Evolutionary conservation across 192 early-diverging fungal genomes (phyloP).

Genomic region (Phycomyces blakesleeanus): DNA sequence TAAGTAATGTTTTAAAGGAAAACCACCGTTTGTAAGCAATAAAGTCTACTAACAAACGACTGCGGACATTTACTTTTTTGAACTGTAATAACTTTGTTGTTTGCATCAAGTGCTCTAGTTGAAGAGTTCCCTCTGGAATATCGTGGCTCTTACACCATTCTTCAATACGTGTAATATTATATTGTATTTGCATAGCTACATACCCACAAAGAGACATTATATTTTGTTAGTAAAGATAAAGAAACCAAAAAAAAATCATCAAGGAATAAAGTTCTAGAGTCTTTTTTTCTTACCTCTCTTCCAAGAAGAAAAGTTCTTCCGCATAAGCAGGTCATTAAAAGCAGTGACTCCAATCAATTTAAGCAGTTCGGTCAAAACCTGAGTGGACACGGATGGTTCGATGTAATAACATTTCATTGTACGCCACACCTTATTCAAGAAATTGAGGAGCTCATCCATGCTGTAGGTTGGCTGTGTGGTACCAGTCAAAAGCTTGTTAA

Average conservation of each 20-base stretch:
- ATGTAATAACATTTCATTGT: slow-evolving; percentile 97
- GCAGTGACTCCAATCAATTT: slow-evolving; percentile 91
- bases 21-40: too few species aligned
- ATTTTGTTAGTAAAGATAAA: too few species aligned
- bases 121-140: slow-evolving; percentile 82
- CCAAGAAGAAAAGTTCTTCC: slow-evolving; percentile 98
- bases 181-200: slow-evolving; percentile 94
- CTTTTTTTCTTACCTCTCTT: slow-evolving; percentile 74
- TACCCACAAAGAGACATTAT: too few species aligned
- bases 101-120: slow-evolving; percentile 92
- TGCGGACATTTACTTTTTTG: slow-evolving; percentile 58
- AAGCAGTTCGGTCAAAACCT: slow-evolving; percentile 93
- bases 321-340: slow-evolving; percentile 97
- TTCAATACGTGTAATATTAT: slow-evolving; percentile 94
- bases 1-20: too few species aligned
- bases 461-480: slow-evolving; percentile 73
- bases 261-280: too few species aligned
- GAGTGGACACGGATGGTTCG: slow-evolving; percentile 84
- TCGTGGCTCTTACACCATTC: slow-evolving; percentile 99
- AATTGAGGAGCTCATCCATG: slow-evolving; percentile 92
- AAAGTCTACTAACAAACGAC: background rate
- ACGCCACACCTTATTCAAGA: slow-evolving; percentile 91
- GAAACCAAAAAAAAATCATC: too few species aligned
- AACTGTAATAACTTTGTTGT: slow-evolving; percentile 96
- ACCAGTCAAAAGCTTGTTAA: slow-evolving; percentile 83